These are phyloP conservation scores for Colletotrichum gloeosporioides DNA, from an alignment of 2,329 filamentous ascomycete species.

Conservation along the genomic window DNA sequence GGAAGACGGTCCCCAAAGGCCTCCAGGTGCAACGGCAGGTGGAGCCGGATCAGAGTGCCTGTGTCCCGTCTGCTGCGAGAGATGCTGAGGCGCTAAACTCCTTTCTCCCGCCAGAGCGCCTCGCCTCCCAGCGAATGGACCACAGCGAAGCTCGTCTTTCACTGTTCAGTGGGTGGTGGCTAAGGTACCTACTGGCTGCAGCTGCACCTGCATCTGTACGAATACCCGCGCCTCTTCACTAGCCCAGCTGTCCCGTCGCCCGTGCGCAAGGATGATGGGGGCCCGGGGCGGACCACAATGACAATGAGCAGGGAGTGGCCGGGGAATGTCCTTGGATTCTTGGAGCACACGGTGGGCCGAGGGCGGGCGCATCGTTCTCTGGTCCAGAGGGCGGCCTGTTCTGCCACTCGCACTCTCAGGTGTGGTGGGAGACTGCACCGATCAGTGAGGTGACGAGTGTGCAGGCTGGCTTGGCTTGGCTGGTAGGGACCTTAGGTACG, in stretches of 20 bases:
- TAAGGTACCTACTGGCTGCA: neutral
- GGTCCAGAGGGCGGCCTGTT: neutral
- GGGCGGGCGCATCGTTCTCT: neutral
- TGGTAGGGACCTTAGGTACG: neutral
- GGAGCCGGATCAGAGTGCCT: slow-evolving; percentile 1
- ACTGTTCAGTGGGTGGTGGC: neutral
- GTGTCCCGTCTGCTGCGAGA: neutral
- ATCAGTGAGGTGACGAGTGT: neutral
- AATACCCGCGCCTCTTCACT: neutral
- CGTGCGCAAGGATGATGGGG: neutral
- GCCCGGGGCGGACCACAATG: neutral
- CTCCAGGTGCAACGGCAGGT: slow-evolving; percentile 9
- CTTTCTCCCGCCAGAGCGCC: neutral
- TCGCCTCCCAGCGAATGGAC: neutral
- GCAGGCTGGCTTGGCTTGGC: neutral
- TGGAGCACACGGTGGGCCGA: slow-evolving; percentile 1
- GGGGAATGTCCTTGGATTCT: neutral
- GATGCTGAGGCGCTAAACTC: neutral
- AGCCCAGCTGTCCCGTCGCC: neutral
- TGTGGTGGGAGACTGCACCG: neutral
- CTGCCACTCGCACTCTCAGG: neutral
- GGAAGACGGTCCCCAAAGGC: neutral
- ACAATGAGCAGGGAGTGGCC: neutral
- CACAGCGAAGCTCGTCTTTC: neutral
- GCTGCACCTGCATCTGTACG: neutral